These are phyloP conservation scores for Crassisporium funariophilum DNA, from an alignment of 768 basidiomycete species.

Conservation along the genomic window DNA sequence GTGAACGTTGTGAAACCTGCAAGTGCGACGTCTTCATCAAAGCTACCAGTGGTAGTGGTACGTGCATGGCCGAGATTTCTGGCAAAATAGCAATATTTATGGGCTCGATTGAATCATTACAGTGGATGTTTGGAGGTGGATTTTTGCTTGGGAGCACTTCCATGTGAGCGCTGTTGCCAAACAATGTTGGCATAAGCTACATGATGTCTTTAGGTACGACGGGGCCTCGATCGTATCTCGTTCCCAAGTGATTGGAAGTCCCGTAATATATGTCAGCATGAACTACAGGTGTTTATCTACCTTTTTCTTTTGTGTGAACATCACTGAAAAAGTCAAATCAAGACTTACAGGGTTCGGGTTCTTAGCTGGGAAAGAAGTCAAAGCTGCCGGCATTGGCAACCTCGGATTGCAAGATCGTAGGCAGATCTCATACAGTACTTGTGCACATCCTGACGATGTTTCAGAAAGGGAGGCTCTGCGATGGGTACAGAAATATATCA, in stretches of 20 bases:
- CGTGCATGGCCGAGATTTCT: no score
- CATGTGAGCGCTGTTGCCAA: constrained; percentile 35
- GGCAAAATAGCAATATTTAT: background rate
- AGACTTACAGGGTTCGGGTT: constrained; percentile 49
- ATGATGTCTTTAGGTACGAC: constrained; percentile 37
- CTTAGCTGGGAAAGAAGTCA: constrained; percentile 52
- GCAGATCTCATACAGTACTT: no score
- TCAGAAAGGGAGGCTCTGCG: constrained; percentile 57
- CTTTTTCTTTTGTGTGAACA: background rate
- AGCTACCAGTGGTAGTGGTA: constrained; percentile 57
- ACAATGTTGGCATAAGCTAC: background rate
- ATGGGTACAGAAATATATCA: constrained; percentile 71
- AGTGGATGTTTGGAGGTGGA: constrained; percentile 56
- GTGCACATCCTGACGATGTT: background rate
- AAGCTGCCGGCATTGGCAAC: constrained; percentile 55
- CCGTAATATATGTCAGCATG: constrained; percentile 55
- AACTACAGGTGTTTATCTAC: constrained; percentile 43
- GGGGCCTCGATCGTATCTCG: constrained; percentile 44
- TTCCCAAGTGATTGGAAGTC: constrained; percentile 43
- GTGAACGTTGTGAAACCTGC: constrained; percentile 54
- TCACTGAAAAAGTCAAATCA: background rate
- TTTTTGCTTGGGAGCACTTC: constrained; percentile 35
- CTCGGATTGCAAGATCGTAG: constrained; percentile 70
- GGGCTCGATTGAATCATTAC: background rate
- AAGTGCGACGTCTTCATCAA: constrained; percentile 38